phyloP scores from a whole-genome alignment of 73 alveolate genomes.

The Paramecium biaurelia region DNA sequence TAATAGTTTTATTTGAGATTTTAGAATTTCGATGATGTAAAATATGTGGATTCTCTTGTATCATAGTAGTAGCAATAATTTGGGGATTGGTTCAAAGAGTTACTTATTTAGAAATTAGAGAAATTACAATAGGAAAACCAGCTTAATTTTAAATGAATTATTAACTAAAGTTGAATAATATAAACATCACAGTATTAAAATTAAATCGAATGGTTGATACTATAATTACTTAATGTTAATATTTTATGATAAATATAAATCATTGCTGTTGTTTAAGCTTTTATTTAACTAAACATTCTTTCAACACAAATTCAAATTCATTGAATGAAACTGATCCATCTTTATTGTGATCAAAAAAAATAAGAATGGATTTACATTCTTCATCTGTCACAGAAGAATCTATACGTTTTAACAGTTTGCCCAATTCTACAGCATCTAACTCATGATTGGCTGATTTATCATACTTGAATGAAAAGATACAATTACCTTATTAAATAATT shows the following conservation, averaged over 20 bases:
- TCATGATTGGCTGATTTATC: slow-evolving; percentile 48
- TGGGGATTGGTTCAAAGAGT: neutral
- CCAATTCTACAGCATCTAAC: neutral
- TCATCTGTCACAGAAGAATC: slow-evolving; percentile 45
- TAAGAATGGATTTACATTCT: slow-evolving; percentile 4
- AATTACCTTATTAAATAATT: slow-evolving; percentile 43
- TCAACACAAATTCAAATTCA: slow-evolving; percentile 34
- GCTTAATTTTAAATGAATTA: neutral
- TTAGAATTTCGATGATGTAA: neutral
- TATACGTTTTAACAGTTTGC: neutral
- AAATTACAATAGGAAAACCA: neutral
- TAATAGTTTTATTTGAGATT: neutral
- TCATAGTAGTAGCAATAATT: neutral
- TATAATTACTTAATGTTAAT: neutral
- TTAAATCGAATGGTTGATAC: neutral
- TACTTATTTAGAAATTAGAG: neutral
- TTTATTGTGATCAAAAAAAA: slow-evolving; percentile 35
- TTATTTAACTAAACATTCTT: slow-evolving; percentile 36
- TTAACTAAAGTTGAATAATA: neutral
- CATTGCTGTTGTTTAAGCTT: neutral
- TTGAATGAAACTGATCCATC: slow-evolving; percentile 49
- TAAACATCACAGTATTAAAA: neutral
- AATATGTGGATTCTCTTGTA: neutral
- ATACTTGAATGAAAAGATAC: neutral
- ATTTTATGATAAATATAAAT: neutral